Conservation (phyloP, 2,329 filamentous ascomycete genomes). For the Fusarium staphyleae region DNA sequence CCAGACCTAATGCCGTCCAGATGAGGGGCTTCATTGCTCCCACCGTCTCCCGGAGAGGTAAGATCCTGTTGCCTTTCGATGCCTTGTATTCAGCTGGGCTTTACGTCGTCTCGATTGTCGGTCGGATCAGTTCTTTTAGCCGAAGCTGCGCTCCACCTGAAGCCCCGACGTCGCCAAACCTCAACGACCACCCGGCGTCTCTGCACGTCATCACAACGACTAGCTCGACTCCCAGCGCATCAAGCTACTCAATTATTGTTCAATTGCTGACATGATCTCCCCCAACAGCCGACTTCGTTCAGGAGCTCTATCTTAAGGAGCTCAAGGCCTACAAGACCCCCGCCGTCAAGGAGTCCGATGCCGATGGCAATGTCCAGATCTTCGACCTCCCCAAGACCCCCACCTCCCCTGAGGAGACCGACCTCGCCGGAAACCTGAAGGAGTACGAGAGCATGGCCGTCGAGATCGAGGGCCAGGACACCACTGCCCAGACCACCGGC, state of each 20-base stretch:
- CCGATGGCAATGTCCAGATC: conserved; percentile 89
- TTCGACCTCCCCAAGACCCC: conserved; percentile 84
- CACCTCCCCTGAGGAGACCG: conserved; percentile 88
- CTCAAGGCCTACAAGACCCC: conserved; percentile 93
- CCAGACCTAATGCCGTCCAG: conserved; percentile 52
- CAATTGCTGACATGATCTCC: conserved; percentile 40
- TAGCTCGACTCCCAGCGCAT: conserved; percentile 1
- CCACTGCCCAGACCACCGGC: conserved; percentile 63
- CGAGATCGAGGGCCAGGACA: conserved; percentile 89
- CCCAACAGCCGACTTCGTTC: conserved; percentile 86
- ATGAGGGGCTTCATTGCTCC: conserved; percentile 66
- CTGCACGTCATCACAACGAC: not conserved
- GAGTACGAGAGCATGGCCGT: conserved; percentile 94
- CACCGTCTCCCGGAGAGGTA: conserved; percentile 68
- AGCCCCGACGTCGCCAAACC: conserved; percentile 40
- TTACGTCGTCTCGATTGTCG: conserved; percentile 12
- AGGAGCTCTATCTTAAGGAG: conserved; percentile 97
- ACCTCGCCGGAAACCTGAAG: conserved; percentile 89
- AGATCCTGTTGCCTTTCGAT: conserved; percentile 42
- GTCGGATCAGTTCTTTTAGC: conserved; percentile 37
- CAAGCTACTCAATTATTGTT: conserved; percentile 1
- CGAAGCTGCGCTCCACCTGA: conserved; percentile 41
- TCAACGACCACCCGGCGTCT: conserved; percentile 6
- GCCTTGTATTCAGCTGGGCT: not conserved
- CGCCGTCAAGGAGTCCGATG: conserved; percentile 82